A percentile compares a stretch with the other conserved stretches of the same genome.
phyloP scores from a whole-genome alignment of 805 yeast species.

The Hermanozyma aechmeae region DNA sequence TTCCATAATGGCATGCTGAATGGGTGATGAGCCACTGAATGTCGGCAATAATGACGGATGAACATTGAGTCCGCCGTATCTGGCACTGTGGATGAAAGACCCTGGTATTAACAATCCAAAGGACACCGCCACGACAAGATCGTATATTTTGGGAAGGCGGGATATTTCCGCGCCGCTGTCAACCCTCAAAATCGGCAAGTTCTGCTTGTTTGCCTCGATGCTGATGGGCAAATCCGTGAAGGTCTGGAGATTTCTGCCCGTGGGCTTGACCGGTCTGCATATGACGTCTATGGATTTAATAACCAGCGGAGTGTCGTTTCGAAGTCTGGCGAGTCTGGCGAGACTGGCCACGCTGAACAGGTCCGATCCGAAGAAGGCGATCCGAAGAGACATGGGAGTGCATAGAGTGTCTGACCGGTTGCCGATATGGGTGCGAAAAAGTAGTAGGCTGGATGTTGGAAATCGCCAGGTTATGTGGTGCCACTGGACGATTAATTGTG shows the following conservation, averaged over 20 bases:
- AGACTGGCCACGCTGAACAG: constrained; percentile 54
- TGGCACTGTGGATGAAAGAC: constrained; percentile 36
- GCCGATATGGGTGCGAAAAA: too few relatives aligned
- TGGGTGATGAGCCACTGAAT: constrained; percentile 83
- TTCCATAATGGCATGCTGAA: constrained; percentile 69
- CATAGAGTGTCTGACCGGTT: too few relatives aligned
- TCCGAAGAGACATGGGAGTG: too few relatives aligned
- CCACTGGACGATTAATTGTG: too few relatives aligned
- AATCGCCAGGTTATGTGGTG: too few relatives aligned
- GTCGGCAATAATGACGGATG: constrained; percentile 87
- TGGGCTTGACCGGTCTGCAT: constrained; percentile 51
- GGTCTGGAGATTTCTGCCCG: constrained; percentile 47
- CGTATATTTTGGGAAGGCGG: constrained; percentile 23
- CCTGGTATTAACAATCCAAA: constrained; percentile 78
- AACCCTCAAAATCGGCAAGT: constrained; percentile 38
- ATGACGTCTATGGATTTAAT: constrained; percentile 45
- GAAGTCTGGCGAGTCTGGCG: constrained; percentile 20
- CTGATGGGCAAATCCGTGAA: constrained; percentile 48
- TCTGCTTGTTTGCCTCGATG: constrained; percentile 20
- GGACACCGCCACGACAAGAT: constrained; percentile 83
- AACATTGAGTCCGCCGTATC: constrained; percentile 72
- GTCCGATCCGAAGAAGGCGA: constrained; percentile 79
- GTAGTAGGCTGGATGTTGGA: too few relatives aligned
- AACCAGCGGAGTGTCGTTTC: constrained; percentile 8
- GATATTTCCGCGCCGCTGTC: constrained; percentile 37